Base-by-base conservation (phyloP, 2,329 filamentous ascomycete species). In the Sporothrix dimorphospora region DNA sequence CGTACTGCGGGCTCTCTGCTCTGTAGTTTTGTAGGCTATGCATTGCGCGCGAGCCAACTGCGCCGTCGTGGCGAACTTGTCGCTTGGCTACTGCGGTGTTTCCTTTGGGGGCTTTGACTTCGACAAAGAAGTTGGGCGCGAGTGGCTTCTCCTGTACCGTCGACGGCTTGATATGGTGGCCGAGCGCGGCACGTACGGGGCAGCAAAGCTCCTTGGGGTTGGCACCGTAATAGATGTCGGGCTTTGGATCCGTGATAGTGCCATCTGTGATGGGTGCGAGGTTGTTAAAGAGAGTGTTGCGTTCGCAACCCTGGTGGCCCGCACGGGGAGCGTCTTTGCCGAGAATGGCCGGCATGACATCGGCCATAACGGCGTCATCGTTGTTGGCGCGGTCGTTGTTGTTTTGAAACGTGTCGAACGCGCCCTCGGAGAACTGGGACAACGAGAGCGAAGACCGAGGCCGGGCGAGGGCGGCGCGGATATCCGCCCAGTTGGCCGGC, bases 71-170 rank as follows among this genome's bases (percentile, higher is more conserved):
- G 67, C 77, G 77, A 69, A 79, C 81, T 73, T 83, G 81, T 38
- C 78, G 77, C 55, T 14, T 75, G 14, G 78, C 80, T 6, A 81
- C 80, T 7, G 72, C 77, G 6, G 68, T 9, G 53, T 73, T 76
- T 4, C 80, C 79, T 71, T 79, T 71, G 9, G 79, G 80, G 0
- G 79, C 80, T 73, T 84, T 84, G 0, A 75, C 79, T 67, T 81
- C 80, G 0, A 84, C 24, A 72, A 85, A 84, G 72, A 84, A 82
- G 75, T 84, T 84, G 2, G 81, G 82, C 42, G 75, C 77, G 7
- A 81, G 72, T 0, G 81, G 81, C 72, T 76, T 77, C 66, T 77
- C 74, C 16, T 68, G 42, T 65, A 76, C 75, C 24, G 77, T 79
- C 4, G 79, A 80, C 16, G 82, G 81, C 38, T 81, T 74, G 49